phyloP scores from a whole-genome alignment of 2,329 filamentous ascomycete species.

The Trichoderma koningii region DNA sequence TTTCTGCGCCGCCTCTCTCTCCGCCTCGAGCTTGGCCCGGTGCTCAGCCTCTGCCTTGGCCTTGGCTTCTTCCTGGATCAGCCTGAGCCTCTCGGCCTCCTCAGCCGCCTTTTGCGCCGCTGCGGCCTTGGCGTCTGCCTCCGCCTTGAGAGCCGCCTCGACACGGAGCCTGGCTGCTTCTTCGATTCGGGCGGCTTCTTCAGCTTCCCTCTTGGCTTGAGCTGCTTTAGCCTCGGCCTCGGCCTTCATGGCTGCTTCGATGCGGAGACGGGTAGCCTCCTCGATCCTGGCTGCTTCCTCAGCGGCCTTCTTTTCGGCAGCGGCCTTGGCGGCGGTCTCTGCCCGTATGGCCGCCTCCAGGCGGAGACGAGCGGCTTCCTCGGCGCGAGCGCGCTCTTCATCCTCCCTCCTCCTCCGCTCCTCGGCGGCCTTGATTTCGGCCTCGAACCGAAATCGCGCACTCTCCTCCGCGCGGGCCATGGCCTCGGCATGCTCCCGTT shows the following conservation, averaged over 20 bases:
- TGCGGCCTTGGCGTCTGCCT: constrained; percentile 44
- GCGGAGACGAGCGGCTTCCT: constrained; percentile 49
- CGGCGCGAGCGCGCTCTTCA: constrained; percentile 46
- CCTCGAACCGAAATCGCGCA: constrained; percentile 44
- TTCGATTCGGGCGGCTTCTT: constrained; percentile 47
- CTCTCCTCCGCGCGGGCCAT: constrained; percentile 43
- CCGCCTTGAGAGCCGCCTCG: constrained; percentile 44
- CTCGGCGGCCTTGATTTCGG: constrained; percentile 48
- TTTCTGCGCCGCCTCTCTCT: constrained; percentile 46
- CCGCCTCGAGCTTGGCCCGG: constrained; percentile 44
- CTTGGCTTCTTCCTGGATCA: constrained; percentile 44
- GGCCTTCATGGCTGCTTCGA: constrained; percentile 48
- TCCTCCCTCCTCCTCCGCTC: constrained; percentile 46
- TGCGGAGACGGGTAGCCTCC: constrained; percentile 46
- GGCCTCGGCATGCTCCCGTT: constrained; percentile 41
- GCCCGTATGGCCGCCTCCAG: constrained; percentile 48
- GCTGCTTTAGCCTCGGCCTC: constrained; percentile 47
- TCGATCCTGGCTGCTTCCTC: constrained; percentile 49
- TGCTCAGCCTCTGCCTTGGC: constrained; percentile 45
- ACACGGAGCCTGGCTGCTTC: constrained; percentile 43
- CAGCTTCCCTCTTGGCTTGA: constrained; percentile 45
- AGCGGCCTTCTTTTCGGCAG: constrained; percentile 45
- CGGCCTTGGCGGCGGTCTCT: constrained; percentile 44
- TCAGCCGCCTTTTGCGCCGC: constrained; percentile 47
- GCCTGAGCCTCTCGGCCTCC: constrained; percentile 45